Conservation (phyloP, 2,329 filamentous ascomycete species). For the Alternaria hordeiaustralica region DNA sequence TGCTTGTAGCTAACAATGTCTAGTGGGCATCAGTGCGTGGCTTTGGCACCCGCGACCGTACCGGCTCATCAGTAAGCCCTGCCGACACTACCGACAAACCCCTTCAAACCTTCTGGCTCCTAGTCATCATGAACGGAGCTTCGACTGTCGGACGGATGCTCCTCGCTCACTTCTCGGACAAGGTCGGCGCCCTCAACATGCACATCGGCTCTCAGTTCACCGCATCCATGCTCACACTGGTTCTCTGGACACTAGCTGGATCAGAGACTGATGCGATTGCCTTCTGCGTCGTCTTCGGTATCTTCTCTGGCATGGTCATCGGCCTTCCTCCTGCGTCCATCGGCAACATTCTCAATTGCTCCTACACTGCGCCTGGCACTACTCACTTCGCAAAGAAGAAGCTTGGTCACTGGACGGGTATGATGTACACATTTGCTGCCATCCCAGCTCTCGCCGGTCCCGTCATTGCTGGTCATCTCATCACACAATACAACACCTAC, state of each 20-base stretch:
- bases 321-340: conserved; percentile 59
- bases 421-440: conserved; percentile 59
- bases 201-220: conserved; percentile 53
- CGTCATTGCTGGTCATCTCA: conserved; percentile 56
- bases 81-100: conserved; percentile 32
- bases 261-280: conserved; percentile 50
- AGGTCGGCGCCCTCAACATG: conserved; percentile 54
- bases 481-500: conserved; percentile 51
- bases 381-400: conserved; percentile 42
- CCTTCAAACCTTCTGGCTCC: conserved; percentile 57
- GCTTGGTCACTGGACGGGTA: conserved; percentile 60
- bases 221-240: conserved; percentile 51
- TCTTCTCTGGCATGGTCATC: conserved; percentile 58
- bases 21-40: conserved; percentile 55
- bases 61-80: conserved; percentile 10
- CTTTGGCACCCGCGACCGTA: conserved; percentile 48
- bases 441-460: conserved; percentile 56
- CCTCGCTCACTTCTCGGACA: conserved; percentile 55
- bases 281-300: conserved; percentile 58
- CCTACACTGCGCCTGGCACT: conserved; percentile 39
- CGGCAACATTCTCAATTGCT: conserved; percentile 52
- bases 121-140: conserved; percentile 58
- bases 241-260: conserved; percentile 53
- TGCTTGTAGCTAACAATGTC: conserved; percentile 18
- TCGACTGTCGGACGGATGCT: conserved; percentile 56